Evolutionary conservation across 1,284 basidiomycete genomes (phyloP).

Genomic region (Leccinum subrobustum): DNA sequence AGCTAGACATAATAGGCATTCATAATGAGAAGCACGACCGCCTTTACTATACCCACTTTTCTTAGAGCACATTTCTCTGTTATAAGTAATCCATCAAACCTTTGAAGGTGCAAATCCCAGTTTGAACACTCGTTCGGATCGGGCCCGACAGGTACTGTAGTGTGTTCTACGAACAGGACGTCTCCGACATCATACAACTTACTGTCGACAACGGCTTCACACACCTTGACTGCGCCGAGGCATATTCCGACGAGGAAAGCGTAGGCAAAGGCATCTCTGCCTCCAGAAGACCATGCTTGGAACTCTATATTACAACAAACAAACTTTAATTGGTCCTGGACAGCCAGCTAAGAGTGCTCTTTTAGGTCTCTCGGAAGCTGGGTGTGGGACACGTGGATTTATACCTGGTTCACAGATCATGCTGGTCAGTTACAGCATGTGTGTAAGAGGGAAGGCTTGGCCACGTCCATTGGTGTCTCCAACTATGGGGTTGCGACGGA

Average conservation of each 20-base stretch:
- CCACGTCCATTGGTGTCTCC: too few species aligned
- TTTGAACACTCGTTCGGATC: not conserved
- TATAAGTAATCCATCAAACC: not conserved
- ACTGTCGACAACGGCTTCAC: not conserved
- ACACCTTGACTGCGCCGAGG: slow-evolving; percentile 2
- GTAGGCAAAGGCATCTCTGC: not conserved
- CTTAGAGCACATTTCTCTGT: not conserved
- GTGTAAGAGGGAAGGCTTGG: too few species aligned
- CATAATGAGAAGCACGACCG: slow-evolving; percentile 2
- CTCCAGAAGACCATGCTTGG: not conserved
- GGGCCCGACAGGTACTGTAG: too few species aligned
- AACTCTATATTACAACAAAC: not conserved
- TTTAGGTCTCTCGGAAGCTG: too few species aligned
- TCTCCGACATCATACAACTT: not conserved
- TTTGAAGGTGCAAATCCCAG: not conserved
- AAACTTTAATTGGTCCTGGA: too few species aligned
- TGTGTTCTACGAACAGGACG: slow-evolving; percentile 4
- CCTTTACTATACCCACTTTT: not conserved
- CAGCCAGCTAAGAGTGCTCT: too few species aligned
- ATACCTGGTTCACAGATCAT: too few species aligned
- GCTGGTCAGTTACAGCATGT: too few species aligned
- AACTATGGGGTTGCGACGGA: too few species aligned
- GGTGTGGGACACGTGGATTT: too few species aligned
- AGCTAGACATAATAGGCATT: slow-evolving; percentile 2
- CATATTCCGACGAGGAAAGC: slow-evolving; percentile 2